Evolutionary conservation across 139 green algal species (phyloP).

Genomic region (Chlorella ohadii): DNA sequence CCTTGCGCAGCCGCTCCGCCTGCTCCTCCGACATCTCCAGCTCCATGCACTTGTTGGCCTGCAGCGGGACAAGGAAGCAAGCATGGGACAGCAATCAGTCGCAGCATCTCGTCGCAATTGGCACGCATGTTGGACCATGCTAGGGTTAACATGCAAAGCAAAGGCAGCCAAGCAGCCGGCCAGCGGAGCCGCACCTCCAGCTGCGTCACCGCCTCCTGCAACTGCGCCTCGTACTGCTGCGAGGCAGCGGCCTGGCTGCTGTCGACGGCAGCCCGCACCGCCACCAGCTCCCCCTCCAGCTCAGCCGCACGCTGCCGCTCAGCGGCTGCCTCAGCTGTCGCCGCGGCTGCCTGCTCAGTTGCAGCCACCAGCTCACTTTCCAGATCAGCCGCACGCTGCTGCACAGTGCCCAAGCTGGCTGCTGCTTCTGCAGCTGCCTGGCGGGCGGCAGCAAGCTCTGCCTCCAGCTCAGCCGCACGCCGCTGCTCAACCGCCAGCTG

Average conservation of each 20-base stretch:
- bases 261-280: not conserved
- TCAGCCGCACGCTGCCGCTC: not conserved
- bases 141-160: too few species aligned
- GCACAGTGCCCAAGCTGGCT: not conserved
- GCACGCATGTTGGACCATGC: too few species aligned
- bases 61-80: too few species aligned
- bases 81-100: too few species aligned
- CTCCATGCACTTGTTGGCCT: conserved; percentile 62
- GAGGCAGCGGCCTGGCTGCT: not conserved
- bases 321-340: not conserved
- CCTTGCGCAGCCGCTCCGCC: conserved; percentile 41
- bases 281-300: not conserved
- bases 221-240: not conserved
- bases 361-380: conserved; percentile 5
- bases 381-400: not conserved
- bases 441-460: not conserved
- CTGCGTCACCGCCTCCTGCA: conserved; percentile 48
- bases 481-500: not conserved
- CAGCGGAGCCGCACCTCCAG: conserved; percentile 46
- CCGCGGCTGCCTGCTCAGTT: not conserved
- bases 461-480: not conserved
- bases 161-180: too few species aligned
- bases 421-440: not conserved
- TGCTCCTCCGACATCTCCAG: conserved; percentile 62
- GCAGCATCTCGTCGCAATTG: too few species aligned